Conservation (phyloP, 2,329 filamentous ascomycete genomes). For the Colletotrichum navitas region DNA sequence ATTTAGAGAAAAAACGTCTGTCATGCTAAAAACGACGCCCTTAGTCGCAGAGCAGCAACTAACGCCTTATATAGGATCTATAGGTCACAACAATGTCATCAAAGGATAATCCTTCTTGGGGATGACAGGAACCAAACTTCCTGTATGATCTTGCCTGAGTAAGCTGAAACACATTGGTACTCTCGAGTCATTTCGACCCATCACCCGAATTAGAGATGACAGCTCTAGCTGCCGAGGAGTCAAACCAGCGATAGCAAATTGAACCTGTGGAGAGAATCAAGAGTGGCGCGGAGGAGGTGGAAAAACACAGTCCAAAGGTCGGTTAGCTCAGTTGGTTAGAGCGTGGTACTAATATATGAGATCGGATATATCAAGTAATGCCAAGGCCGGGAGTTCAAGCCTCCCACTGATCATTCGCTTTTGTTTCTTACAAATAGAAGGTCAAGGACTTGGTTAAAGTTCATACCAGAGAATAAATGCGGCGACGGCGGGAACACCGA, state of each 20-base stretch:
- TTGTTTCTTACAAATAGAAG: not conserved
- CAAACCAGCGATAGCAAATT: not conserved
- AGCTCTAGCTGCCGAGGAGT: not conserved
- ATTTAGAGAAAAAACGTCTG: too few species aligned
- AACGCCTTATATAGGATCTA: too few species aligned
- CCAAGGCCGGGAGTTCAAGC: conserved; percentile 42
- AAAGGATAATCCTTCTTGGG: rapidly evolving
- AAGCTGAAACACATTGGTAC: not conserved
- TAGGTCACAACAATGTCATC: too few species aligned
- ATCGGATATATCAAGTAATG: conserved; percentile 29
- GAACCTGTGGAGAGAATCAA: too few species aligned
- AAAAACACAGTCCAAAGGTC: conserved; percentile 20
- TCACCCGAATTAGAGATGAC: not conserved
- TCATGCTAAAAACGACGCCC: too few species aligned
- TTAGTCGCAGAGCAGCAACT: too few species aligned
- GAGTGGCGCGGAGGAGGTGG: too few species aligned
- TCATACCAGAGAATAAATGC: not conserved
- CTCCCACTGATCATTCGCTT: conserved; percentile 36
- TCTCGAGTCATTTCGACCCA: not conserved
- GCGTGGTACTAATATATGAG: conserved; percentile 42
- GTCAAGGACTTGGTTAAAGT: not conserved
- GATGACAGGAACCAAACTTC: not conserved
- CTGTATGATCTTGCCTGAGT: not conserved
- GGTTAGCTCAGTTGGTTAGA: conserved; percentile 43
- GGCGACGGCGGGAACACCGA: not conserved